phyloP scores from a whole-genome alignment of 306 rosid species.

The Hippophae tibetana region DNA sequence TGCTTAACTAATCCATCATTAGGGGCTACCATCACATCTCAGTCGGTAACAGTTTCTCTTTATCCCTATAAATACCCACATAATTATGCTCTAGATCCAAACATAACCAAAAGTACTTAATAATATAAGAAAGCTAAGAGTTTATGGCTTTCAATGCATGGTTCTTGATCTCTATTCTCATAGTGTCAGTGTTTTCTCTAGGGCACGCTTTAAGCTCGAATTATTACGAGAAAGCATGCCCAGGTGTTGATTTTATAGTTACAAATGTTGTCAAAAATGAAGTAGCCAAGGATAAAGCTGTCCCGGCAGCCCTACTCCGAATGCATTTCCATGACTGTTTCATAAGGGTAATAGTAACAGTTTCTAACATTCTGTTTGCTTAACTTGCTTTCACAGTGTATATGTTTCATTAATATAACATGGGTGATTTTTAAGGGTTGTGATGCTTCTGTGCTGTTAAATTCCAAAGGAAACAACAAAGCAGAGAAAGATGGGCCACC shows the following conservation, averaged over 20 bases:
- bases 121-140: constrained; percentile 10
- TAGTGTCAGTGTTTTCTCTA: constrained; percentile 29
- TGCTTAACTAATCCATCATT: constrained; percentile 27
- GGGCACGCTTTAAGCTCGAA: constrained; percentile 54
- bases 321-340: constrained; percentile 57
- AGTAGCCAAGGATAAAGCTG: constrained; percentile 29
- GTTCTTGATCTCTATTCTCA: constrained; percentile 35
- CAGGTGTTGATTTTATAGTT: constrained; percentile 38
- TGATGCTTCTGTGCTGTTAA: constrained; percentile 42
- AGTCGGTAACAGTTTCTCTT: constrained; percentile 12
- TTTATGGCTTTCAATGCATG: constrained; percentile 32
- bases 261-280: constrained; percentile 26
- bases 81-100: constrained; percentile 17
- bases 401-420: background rate
- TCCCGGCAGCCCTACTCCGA: constrained; percentile 44
- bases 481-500: constrained; percentile 54
- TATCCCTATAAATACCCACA: constrained; percentile 32
- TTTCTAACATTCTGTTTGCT: background rate
- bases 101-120: constrained; percentile 8
- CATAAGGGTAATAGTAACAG: constrained; percentile 27
- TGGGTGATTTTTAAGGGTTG: constrained; percentile 29
- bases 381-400: background rate
- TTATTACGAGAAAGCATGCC: constrained; percentile 67
- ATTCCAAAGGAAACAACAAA: constrained; percentile 33
- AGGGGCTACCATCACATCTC: constrained; percentile 31